Evolutionary conservation across 495 filamentous ascomycete genomes (phyloP).

Genomic region (Neurospora tetrasperma): DNA sequence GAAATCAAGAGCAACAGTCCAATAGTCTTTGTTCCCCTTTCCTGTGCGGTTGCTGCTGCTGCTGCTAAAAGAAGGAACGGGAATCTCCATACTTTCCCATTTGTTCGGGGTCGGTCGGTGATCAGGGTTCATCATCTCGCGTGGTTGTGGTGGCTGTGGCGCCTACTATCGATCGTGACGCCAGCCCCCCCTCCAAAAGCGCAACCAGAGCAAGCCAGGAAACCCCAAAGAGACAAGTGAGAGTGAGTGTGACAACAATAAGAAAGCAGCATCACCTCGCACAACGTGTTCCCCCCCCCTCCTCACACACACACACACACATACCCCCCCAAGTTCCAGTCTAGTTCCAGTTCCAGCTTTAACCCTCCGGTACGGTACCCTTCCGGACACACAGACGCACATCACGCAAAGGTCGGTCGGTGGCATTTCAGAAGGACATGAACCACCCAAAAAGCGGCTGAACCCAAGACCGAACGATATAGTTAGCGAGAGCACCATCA

Average conservation of each 20-base stretch:
- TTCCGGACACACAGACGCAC: background rate
- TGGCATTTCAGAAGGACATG: background rate
- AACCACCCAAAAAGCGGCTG: background rate
- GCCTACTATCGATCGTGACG: background rate
- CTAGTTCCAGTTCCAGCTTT: background rate
- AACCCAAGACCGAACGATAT: background rate
- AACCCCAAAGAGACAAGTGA: background rate
- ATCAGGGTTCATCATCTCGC: background rate
- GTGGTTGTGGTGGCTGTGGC: background rate
- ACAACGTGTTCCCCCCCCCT: background rate
- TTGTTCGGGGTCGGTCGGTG: background rate
- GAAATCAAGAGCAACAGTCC: background rate
- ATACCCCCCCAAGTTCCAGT: background rate
- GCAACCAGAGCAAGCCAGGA: background rate
- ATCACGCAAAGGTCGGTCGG: background rate
- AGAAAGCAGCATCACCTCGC: background rate
- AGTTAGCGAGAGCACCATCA: background rate
- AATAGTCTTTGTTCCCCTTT: background rate
- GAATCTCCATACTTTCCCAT: background rate
- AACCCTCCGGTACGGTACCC: background rate
- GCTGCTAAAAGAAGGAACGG: background rate
- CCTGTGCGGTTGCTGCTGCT: background rate
- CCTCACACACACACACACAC: background rate
- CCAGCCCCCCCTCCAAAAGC: background rate
- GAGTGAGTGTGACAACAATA: background rate